phyloP scores from a whole-genome alignment of 441 rosid genomes.

The Syzygium syzygioides region DNA sequence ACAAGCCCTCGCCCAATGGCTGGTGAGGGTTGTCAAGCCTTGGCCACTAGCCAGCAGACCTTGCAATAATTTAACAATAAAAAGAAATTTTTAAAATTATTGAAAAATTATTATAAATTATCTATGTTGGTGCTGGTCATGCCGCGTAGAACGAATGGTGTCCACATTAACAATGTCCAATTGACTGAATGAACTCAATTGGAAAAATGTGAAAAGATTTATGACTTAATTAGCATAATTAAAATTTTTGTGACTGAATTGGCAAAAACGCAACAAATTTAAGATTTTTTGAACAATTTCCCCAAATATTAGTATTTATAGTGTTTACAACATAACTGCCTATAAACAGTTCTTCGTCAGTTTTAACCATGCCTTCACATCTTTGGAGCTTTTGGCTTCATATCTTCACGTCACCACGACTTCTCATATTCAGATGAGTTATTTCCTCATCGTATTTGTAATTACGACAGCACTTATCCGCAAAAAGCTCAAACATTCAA shows the following conservation, averaged over 20 bases:
- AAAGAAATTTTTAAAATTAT: too few species aligned
- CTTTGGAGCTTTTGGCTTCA: accelerated
- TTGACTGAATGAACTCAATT: too few species aligned
- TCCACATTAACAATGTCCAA: too few species aligned
- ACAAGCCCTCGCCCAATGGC: too few species aligned
- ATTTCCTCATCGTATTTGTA: background rate
- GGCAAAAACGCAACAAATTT: background rate
- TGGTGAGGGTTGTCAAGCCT: too few species aligned
- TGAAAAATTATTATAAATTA: too few species aligned
- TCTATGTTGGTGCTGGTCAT: accelerated
- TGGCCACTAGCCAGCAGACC: too few species aligned
- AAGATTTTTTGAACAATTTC: background rate
- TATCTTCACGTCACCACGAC: background rate
- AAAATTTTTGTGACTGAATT: background rate
- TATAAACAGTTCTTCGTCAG: accelerated
- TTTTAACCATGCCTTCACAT: background rate
- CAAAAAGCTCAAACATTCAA: background rate
- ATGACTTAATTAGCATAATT: too few species aligned
- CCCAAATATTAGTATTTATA: background rate
- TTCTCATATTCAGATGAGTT: background rate
- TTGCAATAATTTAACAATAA: too few species aligned
- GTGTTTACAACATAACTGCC: background rate
- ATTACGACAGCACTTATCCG: background rate
- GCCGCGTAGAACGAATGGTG: too few species aligned
- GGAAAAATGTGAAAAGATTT: accelerated